These are phyloP conservation scores for Thuja plicata DNA, from an alignment of 83 land plant species.

Conservation along the genomic window DNA sequence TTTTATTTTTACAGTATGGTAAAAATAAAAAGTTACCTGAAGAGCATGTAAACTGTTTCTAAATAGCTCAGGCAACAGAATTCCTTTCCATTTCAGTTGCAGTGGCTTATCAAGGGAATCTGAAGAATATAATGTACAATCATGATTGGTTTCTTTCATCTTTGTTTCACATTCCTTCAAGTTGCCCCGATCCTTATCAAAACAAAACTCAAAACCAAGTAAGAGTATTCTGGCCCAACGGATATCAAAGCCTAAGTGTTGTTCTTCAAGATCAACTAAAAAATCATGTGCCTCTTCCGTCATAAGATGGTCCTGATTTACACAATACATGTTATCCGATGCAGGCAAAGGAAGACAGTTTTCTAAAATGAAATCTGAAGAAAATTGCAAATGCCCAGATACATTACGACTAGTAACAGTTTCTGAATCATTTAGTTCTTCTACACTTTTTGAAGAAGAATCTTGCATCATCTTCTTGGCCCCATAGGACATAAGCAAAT, in stretches of 20 bases:
- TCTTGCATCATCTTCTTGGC: background rate
- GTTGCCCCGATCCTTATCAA: background rate
- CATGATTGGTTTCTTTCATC: background rate
- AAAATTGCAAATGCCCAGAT: background rate
- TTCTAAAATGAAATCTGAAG: background rate
- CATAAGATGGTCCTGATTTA: constrained; percentile 22
- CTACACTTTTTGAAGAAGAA: background rate
- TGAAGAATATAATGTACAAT: constrained; percentile 15
- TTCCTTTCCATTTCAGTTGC: constrained; percentile 25
- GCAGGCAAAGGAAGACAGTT: constrained; percentile 52
- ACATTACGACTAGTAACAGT: background rate
- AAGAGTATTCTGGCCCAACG: constrained; percentile 58
- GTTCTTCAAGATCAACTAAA: constrained; percentile 7
- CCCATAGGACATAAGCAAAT: constrained; percentile 5
- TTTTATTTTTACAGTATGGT: background rate
- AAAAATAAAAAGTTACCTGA: constrained; percentile 41
- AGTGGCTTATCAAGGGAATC: constrained; percentile 40
- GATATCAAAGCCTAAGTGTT: constrained; percentile 53
- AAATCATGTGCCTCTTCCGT: background rate
- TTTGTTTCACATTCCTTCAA: background rate
- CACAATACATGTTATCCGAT: constrained; percentile 76
- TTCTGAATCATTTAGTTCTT: background rate
- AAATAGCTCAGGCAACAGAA: constrained; percentile 33
- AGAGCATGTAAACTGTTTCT: constrained; percentile 65
- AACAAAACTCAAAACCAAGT: constrained; percentile 48